Percentiles rank a stretch among this genome's conserved stretches.
Evolutionary conservation across 352 stramenopile species (phyloP).

Genomic region (Globisporangium solare): DNA sequence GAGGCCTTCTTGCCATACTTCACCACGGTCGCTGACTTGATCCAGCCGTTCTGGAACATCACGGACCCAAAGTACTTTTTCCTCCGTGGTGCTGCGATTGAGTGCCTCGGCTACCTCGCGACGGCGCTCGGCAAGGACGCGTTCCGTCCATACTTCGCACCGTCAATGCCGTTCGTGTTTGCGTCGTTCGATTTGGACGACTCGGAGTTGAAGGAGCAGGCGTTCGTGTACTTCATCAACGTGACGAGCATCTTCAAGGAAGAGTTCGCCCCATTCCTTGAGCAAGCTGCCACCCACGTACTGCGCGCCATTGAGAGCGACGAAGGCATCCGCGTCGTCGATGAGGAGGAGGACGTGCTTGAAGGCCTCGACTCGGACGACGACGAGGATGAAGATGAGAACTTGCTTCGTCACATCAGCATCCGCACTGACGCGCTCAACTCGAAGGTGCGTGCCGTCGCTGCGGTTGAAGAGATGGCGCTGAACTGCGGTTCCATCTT

Average conservation of each 20-base stretch:
- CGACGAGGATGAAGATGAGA: slow-evolving; percentile 65
- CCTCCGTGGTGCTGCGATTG: slow-evolving; percentile 93
- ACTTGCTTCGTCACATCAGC: slow-evolving; percentile 74
- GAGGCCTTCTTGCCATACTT: slow-evolving; percentile 97
- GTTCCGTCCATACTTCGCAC: slow-evolving; percentile 93
- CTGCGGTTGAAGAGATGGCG: slow-evolving; percentile 80
- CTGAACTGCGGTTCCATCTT: slow-evolving; percentile 77
- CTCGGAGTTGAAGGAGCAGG: slow-evolving; percentile 97
- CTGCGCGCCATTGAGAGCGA: slow-evolving; percentile 71
- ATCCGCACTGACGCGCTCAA: slow-evolving; percentile 85
- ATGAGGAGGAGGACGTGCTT: slow-evolving; percentile 67
- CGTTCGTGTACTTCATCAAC: slow-evolving; percentile 98
- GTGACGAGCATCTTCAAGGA: slow-evolving; percentile 97
- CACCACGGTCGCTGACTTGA: slow-evolving; percentile 76
- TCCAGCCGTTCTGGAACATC: slow-evolving; percentile 88
- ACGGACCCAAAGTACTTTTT: slow-evolving; percentile 92
- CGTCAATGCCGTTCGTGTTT: slow-evolving; percentile 94
- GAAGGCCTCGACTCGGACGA: slow-evolving; percentile 78
- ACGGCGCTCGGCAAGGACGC: slow-evolving; percentile 94
- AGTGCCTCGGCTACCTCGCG: slow-evolving; percentile 98
- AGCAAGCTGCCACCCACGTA: slow-evolving; percentile 66
- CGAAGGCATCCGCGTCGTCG: slow-evolving; percentile 67
- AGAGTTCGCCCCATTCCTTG: slow-evolving; percentile 94
- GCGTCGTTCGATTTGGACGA: slow-evolving; percentile 91
- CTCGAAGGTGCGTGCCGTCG: slow-evolving; percentile 78